These are phyloP conservation scores for Brassica juncea DNA, from an alignment of 345 rosid species.

Conservation along the genomic window DNA sequence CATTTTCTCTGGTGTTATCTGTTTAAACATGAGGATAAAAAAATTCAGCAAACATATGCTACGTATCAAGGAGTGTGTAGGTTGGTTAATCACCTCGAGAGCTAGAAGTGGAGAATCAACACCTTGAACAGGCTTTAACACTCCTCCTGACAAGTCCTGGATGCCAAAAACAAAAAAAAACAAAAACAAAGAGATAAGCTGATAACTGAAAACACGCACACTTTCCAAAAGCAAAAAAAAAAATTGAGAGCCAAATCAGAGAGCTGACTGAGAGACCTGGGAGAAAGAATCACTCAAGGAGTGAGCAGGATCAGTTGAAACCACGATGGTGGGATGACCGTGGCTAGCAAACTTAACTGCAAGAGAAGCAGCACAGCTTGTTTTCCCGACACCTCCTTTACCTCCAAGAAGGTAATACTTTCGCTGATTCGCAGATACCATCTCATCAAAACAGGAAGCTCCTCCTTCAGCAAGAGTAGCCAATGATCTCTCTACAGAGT, in stretches of 20 bases:
- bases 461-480: slow-evolving; percentile 49
- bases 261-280: slow-evolving; percentile 45
- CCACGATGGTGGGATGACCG: slow-evolving; percentile 80
- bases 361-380: slow-evolving; percentile 89
- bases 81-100: slow-evolving; percentile 56
- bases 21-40: slow-evolving; percentile 17
- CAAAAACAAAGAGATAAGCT: not conserved
- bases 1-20: slow-evolving; percentile 69
- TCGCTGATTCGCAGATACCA: slow-evolving; percentile 47
- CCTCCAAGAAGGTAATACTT: slow-evolving; percentile 77
- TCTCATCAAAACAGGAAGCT: slow-evolving; percentile 25
- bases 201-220: not conserved
- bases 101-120: slow-evolving; percentile 70
- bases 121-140: slow-evolving; percentile 66
- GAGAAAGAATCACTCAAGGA: slow-evolving; percentile 80
- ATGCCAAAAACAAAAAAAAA: not conserved
- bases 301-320: slow-evolving; percentile 89
- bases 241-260: slow-evolving; percentile 11
- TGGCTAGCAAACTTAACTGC: slow-evolving; percentile 77
- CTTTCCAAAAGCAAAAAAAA: not conserved
- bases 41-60: slow-evolving; percentile 12
- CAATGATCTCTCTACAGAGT: slow-evolving; percentile 53
- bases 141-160: slow-evolving; percentile 77
- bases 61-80: not conserved
- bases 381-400: slow-evolving; percentile 88